A percentile compares a stretch with the other conserved stretches of the same genome.
Evolutionary conservation across 1,139 yeast species (phyloP).

Genomic region (Hyphopichia wangnamkhiaoensis): DNA sequence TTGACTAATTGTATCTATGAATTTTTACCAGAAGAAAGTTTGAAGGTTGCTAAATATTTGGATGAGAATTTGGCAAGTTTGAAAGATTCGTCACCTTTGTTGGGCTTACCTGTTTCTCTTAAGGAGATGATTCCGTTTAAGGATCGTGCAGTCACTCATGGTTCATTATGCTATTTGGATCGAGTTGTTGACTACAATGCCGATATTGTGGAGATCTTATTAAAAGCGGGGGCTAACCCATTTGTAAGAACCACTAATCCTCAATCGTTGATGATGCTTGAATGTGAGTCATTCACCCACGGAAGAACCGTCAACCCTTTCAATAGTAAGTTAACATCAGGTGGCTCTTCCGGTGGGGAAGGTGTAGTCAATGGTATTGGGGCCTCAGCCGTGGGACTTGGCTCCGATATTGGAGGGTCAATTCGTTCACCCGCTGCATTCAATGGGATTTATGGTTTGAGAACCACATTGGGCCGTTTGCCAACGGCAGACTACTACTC

Average conservation of each 20-base stretch:
- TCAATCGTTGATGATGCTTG: conserved; percentile 17
- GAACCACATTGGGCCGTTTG: conserved; percentile 39
- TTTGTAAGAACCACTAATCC: conserved; percentile 16
- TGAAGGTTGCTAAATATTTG: conserved; percentile 17
- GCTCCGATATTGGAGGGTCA: conserved; percentile 68
- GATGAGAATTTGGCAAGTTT: conserved; percentile 10
- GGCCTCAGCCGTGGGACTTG: conserved; percentile 34
- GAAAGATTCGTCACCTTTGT: conserved; percentile 7
- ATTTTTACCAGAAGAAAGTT: conserved; percentile 19
- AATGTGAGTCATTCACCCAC: conserved; percentile 13
- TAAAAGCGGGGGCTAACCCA: conserved; percentile 12
- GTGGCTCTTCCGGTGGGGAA: conserved; percentile 31
- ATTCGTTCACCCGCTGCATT: conserved; percentile 59
- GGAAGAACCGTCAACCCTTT: conserved; percentile 25
- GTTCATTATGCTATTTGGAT: conserved; percentile 17
- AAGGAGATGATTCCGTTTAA: conserved; percentile 15
- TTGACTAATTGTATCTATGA: conserved; percentile 24
- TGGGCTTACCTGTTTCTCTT: conserved; percentile 15
- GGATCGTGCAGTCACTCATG: conserved; percentile 13
- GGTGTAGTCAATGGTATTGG: conserved; percentile 21
- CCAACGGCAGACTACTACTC: conserved; percentile 20
- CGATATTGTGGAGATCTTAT: conserved; percentile 20
- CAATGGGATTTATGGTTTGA: conserved; percentile 55
- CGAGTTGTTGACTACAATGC: conserved; percentile 22
- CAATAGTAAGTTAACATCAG: conserved; percentile 20